Evolutionary conservation across 352 stramenopile species (phyloP), one percentile per base, ranked within the genome.

Genomic region (Poterioochromonas sp.): DNA sequence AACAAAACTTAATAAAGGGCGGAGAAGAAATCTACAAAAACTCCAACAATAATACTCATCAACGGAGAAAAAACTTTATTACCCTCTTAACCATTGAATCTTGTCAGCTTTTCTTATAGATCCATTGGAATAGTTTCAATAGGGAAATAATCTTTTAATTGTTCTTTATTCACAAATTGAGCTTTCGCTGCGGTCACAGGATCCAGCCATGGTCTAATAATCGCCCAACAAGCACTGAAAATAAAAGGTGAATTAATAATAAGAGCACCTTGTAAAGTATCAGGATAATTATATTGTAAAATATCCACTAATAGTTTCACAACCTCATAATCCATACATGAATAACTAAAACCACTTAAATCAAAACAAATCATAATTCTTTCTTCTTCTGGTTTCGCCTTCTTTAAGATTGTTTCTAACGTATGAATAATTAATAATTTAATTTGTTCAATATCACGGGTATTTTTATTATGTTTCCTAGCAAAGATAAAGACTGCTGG

Each of bases 291-390:
- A 22, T 44, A 49, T 69, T 78, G 71, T 37, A 78, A 34, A 35
- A 78, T 65, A 39, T 44, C 32, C 1, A 78, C 35, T 34, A 78
- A 29, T 20, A 54, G 5, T 37, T 78, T 78, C 1, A 78, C 71
- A 47, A 35, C 71, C 39, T 78, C 71, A 53, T 47, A 78, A 69
- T 78, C 71, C 71, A 78, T 78, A 35, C 51, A 68, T n/a, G 2
- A 18, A 2, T 39, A 39, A 34, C 2, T 37, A 69, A 78, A 78
- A 15, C 20, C 34, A 39, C 20, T 65, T 11, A 78, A 37, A 65
- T 78, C 41, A 39, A 78, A 78, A 43, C 26, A 63, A 51, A 78
- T 68, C 26, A 68, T 11, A 44, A 78, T 39, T 51, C 34, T 65
- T 49, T 78, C 71, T 53, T 78, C 71, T 20, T 69, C 1, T 29